A percentile compares a stretch with the other conserved stretches of the same genome.
Evolutionary conservation across 371 early-diverging fungal genomes (phyloP).

Genomic region (Coemansia sp.): DNA sequence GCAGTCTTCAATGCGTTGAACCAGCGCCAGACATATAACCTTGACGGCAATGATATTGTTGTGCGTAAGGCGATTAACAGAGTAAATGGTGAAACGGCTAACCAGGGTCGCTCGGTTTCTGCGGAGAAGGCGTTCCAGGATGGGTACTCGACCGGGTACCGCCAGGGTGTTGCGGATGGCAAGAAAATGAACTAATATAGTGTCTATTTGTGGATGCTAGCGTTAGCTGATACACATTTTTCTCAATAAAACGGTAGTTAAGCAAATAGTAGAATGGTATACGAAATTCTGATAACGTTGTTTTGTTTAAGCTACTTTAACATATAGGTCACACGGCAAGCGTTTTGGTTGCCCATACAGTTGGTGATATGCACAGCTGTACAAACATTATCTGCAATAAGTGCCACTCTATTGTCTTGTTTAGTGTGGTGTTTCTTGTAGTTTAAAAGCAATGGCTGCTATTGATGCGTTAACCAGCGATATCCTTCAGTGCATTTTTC

Average conservation of each 20-base stretch:
- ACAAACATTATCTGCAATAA: neutral
- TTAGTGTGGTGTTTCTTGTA: neutral
- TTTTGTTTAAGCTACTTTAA: neutral
- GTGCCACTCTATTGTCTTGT: neutral
- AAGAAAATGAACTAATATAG: neutral
- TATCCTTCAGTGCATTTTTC: neutral
- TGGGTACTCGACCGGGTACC: constrained; percentile 37
- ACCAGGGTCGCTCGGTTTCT: too few species aligned
- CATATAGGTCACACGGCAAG: neutral
- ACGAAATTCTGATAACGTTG: too few species aligned
- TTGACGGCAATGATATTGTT: constrained; percentile 13
- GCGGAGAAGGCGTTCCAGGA: constrained; percentile 11
- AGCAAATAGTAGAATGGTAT: too few species aligned
- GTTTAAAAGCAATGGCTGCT: neutral
- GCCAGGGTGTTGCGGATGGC: constrained; percentile 23
- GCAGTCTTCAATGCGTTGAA: neutral
- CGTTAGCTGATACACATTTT: too few species aligned
- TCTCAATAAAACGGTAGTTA: too few species aligned
- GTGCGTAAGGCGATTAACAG: constrained; percentile 1
- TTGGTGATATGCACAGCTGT: neutral
- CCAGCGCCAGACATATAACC: neutral
- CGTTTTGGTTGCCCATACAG: neutral
- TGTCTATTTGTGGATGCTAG: neutral
- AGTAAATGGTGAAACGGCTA: too few species aligned
- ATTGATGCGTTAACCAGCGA: neutral